Evolutionary conservation across 306 rosid species (phyloP).

Genomic region (Morella rubra): DNA sequence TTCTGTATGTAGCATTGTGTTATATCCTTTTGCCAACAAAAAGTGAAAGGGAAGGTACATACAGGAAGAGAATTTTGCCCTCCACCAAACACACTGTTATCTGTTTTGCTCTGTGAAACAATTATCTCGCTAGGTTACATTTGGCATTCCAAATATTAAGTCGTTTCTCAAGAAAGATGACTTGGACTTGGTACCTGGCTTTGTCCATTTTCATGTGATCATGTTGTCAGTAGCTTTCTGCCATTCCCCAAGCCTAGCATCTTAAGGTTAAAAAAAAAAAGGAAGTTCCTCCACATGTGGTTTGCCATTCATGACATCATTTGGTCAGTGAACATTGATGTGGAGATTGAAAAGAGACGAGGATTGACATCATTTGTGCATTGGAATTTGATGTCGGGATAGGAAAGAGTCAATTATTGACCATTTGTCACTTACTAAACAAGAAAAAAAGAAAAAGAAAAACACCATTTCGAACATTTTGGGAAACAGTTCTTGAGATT

Average conservation of each 20-base stretch:
- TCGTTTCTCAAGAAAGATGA: slow-evolving; percentile 5
- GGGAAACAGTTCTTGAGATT: slow-evolving; percentile 18
- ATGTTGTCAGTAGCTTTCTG: slow-evolving; percentile 1
- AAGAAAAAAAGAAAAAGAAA: slow-evolving; percentile 6
- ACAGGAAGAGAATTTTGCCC: background rate
- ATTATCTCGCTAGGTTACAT: background rate
- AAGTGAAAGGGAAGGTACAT: slow-evolving; percentile 23
- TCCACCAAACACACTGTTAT: background rate
- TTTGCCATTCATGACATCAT: slow-evolving; percentile 14
- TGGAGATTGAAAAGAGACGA: background rate
- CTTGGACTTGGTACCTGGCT: background rate
- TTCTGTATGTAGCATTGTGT: background rate
- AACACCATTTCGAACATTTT: slow-evolving; percentile 13
- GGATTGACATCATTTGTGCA: slow-evolving; percentile 7
- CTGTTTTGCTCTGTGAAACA: background rate
- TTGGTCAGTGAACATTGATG: slow-evolving; percentile 14
- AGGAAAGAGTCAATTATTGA: background rate
- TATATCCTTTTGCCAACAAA: background rate
- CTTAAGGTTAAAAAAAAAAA: background rate
- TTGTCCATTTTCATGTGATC: slow-evolving; percentile 16
- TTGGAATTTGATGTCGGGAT: slow-evolving; percentile 8
- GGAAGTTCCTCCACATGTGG: background rate
- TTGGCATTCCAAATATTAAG: background rate
- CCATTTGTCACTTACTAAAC: slow-evolving; percentile 9
- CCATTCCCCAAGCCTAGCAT: background rate